Conservation (phyloP, 495 filamentous ascomycete species). For the Saxophila tyrrhenica region DNA sequence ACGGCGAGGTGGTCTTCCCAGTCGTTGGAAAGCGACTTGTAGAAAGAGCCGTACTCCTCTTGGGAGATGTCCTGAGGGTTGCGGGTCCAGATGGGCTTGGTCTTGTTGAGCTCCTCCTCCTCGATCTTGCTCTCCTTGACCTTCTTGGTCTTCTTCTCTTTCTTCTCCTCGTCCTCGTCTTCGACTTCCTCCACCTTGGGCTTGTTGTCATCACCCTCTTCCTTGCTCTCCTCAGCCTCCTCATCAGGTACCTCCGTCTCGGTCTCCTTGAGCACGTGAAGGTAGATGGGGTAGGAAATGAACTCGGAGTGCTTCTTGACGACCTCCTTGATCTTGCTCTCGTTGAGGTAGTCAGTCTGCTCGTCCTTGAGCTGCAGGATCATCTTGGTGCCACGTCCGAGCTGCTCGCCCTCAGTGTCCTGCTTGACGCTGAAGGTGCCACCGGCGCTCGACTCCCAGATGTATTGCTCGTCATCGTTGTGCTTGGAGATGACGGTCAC, state of each 20-base stretch:
- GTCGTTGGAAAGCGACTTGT: conserved; percentile 99
- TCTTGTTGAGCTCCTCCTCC: conserved; percentile 99
- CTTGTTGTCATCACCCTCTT: conserved; percentile 58
- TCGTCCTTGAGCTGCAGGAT: conserved; percentile 98
- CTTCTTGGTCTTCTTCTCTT: conserved; percentile 97
- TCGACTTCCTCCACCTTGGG: conserved; percentile 77
- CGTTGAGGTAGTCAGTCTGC: conserved; percentile 95
- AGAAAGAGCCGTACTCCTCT: conserved; percentile 97
- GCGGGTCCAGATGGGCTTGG: conserved; percentile 99
- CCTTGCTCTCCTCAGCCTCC: conserved; percentile 67
- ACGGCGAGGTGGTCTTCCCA: conserved; percentile 99
- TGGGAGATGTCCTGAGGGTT: conserved; percentile 90
- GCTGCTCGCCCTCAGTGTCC: conserved; percentile 79
- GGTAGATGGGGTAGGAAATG: conserved; percentile 99
- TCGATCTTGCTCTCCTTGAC: conserved; percentile 97
- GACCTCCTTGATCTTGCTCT: conserved; percentile 99
- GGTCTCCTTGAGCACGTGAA: conserved; percentile 96
- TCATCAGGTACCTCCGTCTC: conserved; percentile 98
- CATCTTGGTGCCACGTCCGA: conserved; percentile 94
- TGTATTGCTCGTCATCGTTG: conserved; percentile 99
- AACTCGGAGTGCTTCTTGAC: conserved; percentile 99
- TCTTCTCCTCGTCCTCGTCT: conserved; percentile 73
- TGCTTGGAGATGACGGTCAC: conserved; percentile 94
- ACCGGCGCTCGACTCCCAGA: conserved; percentile 96
- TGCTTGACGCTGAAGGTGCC: conserved; percentile 90